Evolutionary conservation across 306 rosid species (phyloP), one percentile per base, ranked within the genome.

Genomic region (Acacia crassicarpa): DNA sequence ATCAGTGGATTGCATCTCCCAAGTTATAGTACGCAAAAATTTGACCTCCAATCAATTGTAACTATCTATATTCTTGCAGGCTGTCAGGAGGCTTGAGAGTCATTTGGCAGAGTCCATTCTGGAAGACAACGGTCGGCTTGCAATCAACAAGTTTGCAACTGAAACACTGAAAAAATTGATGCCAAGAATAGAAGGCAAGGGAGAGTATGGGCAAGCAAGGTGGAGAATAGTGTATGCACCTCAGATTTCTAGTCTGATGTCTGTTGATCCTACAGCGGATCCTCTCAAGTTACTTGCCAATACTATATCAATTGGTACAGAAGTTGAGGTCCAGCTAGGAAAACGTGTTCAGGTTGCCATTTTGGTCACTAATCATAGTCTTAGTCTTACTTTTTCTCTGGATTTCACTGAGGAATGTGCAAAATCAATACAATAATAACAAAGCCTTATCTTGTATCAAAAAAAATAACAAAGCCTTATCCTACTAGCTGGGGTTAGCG

Each of bases 181-280:
- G 98, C 99, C 99, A 16, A 92, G 99, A 77, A 89, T 95, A 38
- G 99, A 95, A 92, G 93, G 96, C 56, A 91, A 89, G 85, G 96
- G 99, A 48, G 96, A 93, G 87, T 90, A 92, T 86, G 96, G 97
- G 58, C 92, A 88, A 87, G 97, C 99, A 66, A 86, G 90, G 86
- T 95, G 96, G 96, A 91, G 91, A 82, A 58, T 93, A 58, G 97
- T 95, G 46, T 87, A 91, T 77, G 91, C 98, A 1, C 99, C 99
- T 51, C 98, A 91, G 85, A 92, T 95, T 86, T 93, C 96, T 44
- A 95, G 87, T 73, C 81, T 84, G 68, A 87, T 90, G 85, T 90
- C 93, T 22, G 84, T 78, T 66, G 92, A 89, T 86, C 86, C 91
- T 5, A 78, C 83, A 0, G 86, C 69, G 10, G 99, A 95, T 88